phyloP scores from a whole-genome alignment of 768 basidiomycete genomes.

The Sarcomyxa edulis region DNA sequence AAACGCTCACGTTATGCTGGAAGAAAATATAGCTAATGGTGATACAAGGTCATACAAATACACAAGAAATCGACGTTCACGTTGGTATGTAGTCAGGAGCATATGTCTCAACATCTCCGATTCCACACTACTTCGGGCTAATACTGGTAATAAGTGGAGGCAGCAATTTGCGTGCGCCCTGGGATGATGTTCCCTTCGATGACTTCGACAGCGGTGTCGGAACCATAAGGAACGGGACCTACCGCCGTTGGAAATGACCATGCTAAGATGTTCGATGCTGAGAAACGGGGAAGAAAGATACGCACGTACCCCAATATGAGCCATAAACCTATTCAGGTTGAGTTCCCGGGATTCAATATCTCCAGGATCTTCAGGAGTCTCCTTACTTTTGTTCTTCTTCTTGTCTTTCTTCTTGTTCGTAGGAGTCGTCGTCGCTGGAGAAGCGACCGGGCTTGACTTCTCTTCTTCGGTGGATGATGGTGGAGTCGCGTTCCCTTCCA shows the following conservation, averaged over 20 bases:
- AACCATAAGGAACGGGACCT: conserved; percentile 38
- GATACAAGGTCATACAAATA: no score
- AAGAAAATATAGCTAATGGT: no score
- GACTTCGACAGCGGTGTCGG: conserved; percentile 30
- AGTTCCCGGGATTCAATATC: conserved; percentile 21
- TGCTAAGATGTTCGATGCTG: neutral
- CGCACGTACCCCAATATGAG: conserved; percentile 39
- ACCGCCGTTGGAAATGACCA: conserved; percentile 4
- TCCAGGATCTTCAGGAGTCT: conserved; percentile 13
- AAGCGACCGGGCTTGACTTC: no score
- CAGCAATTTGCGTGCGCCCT: no score
- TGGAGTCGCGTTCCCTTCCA: conserved; percentile 21
- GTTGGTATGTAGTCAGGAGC: no score
- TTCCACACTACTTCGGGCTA: no score
- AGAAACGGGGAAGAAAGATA: conserved; percentile 7
- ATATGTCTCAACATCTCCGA: no score
- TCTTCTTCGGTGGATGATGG: neutral
- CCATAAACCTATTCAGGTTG: conserved; percentile 41
- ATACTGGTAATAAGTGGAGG: no score
- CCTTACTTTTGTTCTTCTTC: neutral
- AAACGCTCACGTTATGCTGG: no score
- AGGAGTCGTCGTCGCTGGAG: conserved; percentile 8
- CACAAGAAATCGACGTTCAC: no score
- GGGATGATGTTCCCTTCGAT: no score
- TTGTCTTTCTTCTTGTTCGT: neutral